Evolutionary conservation across 352 stramenopile genomes (phyloP), one percentile per base, ranked within the genome.

Genomic region (Pythium scleroteichum): DNA sequence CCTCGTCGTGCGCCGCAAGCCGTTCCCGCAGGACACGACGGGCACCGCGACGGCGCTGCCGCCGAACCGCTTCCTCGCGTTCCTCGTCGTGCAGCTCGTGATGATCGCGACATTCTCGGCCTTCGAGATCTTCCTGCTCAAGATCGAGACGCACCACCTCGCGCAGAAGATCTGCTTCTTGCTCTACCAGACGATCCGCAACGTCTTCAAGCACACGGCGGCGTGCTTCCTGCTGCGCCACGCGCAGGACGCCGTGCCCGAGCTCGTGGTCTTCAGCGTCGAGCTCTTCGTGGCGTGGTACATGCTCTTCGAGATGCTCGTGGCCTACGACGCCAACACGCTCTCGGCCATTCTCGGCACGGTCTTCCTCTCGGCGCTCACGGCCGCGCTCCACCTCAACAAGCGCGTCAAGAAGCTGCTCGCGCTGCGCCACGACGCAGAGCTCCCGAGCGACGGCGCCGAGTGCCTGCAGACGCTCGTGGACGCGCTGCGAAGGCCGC

Each of bases 41-140:
- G 40, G 38, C 23, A 8, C 6, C 7, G 39, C 51, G 38, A 40
- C 39, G 1, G 51, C 38, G 14, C 61, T 76, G 22, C 68, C 53
- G 29, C 54, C 61, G 1, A 58, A 51, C 10, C 60, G 48, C 22
- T 69, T 72, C 35, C 17, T 82, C 22, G 27, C 53, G 10, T 20
- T 71, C 7, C 47, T 69, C 12, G 2, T 50, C 19, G 44, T 68
- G 3, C 68, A 82, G 10, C 63, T 53, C 1, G 64, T 59, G 0
- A 39, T 80, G 9, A 35, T 85, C 42, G 24, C 66, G 3, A 48
- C 79, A 42, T 85, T 82, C 38, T 62, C 69, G 17, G 54, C 54
- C 1, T 80, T 78, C 22, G 32, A 59, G 20, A 59, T 59, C 39
- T 20, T 59, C 24, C 51, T 59, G 23, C n/a, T 59, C 22, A 22